These are phyloP conservation scores for Pestalotiopsis sp. DNA, from an alignment of 2,329 filamentous ascomycete genomes.

Conservation along the genomic window DNA sequence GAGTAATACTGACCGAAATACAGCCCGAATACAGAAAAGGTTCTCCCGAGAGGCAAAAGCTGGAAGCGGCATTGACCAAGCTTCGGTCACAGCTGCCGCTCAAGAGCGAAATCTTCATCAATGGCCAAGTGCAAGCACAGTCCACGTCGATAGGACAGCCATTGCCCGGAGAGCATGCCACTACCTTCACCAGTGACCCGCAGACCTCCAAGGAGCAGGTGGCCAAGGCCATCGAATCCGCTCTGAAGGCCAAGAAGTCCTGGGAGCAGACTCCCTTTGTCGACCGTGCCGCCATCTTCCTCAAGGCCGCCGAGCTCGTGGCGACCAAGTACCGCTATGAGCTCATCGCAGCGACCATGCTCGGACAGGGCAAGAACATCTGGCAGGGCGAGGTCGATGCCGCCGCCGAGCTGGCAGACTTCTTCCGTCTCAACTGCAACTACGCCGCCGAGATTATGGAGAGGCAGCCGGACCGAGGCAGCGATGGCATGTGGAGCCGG, in stretches of 20 bases:
- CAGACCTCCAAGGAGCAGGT: not conserved
- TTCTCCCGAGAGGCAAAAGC: not conserved
- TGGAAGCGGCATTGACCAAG: not conserved
- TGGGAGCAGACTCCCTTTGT: conserved; percentile 92
- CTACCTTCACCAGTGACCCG: not conserved
- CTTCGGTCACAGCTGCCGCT: conserved; percentile 3
- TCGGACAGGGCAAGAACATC: conserved; percentile 96
- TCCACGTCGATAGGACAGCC: not conserved
- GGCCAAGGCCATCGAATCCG: conserved; percentile 74
- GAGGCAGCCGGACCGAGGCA: conserved; percentile 83
- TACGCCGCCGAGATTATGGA: conserved; percentile 91
- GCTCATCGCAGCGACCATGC: conserved; percentile 93
- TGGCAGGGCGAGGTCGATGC: conserved; percentile 99
- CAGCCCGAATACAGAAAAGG: conserved; percentile 7
- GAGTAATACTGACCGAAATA: not conserved
- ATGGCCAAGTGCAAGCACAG: conserved; percentile 1
- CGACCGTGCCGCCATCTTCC: conserved; percentile 89
- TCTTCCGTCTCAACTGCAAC: conserved; percentile 91
- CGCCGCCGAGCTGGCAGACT: conserved; percentile 89
- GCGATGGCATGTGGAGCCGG: conserved; percentile 86
- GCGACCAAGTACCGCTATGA: conserved; percentile 94
- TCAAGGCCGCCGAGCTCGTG: conserved; percentile 93
- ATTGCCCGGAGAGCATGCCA: conserved; percentile 1
- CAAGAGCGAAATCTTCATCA: conserved; percentile 6
- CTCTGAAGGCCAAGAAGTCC: conserved; percentile 79